A percentile compares a stretch with the other conserved stretches of the same genome.
phyloP scores from a whole-genome alignment of 805 yeast species.

The Deakozyma indianensis region DNA sequence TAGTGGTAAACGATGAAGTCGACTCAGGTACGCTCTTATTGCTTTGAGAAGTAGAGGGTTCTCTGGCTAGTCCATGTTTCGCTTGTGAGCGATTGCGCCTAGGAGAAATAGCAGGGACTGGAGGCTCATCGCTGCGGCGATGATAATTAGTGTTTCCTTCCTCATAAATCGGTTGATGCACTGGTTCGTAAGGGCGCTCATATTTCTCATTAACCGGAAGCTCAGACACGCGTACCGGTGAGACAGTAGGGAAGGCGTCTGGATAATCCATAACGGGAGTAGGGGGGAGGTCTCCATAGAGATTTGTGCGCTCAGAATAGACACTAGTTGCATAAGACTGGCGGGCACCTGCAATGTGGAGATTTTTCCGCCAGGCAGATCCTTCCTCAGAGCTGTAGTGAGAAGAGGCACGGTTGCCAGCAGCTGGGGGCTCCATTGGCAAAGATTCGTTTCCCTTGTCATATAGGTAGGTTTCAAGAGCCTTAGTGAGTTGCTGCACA shows the following conservation, averaged over 20 bases:
- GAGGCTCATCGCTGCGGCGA: no score
- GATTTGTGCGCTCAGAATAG: not conserved
- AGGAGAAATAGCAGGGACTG: not conserved
- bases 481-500: slow-evolving; percentile 5
- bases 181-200: no score
- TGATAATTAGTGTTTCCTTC: no score
- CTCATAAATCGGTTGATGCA: no score
- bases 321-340: not conserved
- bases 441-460: not conserved
- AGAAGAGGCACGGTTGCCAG: not conserved
- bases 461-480: slow-evolving; percentile 9
- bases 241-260: not conserved
- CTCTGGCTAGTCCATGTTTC: not conserved
- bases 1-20: not conserved
- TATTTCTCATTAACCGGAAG: not conserved
- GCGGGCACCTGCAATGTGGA: not conserved
- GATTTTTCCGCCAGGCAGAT: not conserved
- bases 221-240: not conserved
- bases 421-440: not conserved
- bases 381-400: not conserved
- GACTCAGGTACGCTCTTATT: not conserved
- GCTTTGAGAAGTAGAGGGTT: not conserved
- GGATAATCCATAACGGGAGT: not conserved
- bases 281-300: not conserved
- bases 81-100: not conserved